Evolutionary conservation across 1,139 yeast species (phyloP).

Genomic region (Candida sp.): DNA sequence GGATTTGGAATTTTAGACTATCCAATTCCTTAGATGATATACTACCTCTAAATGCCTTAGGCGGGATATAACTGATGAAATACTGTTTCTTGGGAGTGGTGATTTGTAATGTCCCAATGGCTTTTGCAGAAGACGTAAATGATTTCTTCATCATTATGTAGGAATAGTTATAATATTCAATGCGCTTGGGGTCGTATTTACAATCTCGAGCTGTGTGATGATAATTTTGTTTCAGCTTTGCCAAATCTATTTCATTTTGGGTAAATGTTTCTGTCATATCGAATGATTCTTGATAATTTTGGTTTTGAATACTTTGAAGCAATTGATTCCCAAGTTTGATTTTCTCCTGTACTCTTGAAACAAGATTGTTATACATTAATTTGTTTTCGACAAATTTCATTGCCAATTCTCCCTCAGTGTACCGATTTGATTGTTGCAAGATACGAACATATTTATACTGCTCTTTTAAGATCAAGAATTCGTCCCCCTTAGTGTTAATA

Average conservation of each 20-base stretch:
- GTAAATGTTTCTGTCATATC: conserved; percentile 14
- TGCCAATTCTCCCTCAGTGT: conserved; percentile 10
- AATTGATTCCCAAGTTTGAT: conserved; percentile 19
- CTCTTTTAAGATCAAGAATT: conserved; percentile 38
- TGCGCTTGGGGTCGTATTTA: conserved; percentile 7
- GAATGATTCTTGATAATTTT: conserved; percentile 11
- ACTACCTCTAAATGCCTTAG: conserved; percentile 17
- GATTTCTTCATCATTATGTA: conserved; percentile 12
- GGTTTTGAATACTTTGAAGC: conserved; percentile 13
- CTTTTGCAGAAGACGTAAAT: conserved; percentile 10
- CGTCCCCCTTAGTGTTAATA: conserved; percentile 38
- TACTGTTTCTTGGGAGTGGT: conserved; percentile 26
- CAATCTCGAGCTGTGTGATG: conserved; percentile 8
- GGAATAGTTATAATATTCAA: conserved; percentile 11
- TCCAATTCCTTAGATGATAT: conserved; percentile 4
- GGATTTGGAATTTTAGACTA: conserved; percentile 20
- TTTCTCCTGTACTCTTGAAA: conserved; percentile 25
- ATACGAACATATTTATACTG: conserved; percentile 24
- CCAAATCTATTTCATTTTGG: conserved; percentile 14
- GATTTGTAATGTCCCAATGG: conserved; percentile 17
- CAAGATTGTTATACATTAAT: conserved; percentile 23
- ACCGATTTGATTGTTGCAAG: conserved; percentile 17
- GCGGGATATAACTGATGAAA: conserved; percentile 30
- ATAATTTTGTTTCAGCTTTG: conserved; percentile 18
- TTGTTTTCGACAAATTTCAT: conserved; percentile 16